These are phyloP conservation scores for Xerocomus cyaneibrunnescens DNA, from an alignment of 1,284 basidiomycete species.

Conservation along the genomic window DNA sequence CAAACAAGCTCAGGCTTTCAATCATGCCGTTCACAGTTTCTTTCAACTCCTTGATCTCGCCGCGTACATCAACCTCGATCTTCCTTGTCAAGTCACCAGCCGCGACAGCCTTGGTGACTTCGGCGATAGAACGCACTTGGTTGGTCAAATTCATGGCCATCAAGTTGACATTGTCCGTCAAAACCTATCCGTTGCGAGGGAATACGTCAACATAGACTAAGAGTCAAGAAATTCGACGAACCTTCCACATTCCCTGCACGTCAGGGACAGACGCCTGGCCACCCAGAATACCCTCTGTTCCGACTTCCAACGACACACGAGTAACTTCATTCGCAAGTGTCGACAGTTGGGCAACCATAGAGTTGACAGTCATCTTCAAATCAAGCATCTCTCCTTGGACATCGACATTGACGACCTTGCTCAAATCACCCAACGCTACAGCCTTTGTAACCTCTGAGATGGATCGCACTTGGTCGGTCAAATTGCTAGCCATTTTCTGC, in stretches of 20 bases:
- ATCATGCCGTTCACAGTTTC: conserved; percentile 94
- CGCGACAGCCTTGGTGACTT: conserved; percentile 88
- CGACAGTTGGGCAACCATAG: conserved; percentile 86
- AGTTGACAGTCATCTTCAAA: conserved; percentile 89
- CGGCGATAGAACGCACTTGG: conserved; percentile 87
- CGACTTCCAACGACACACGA: conserved; percentile 88
- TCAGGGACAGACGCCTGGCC: conserved; percentile 89
- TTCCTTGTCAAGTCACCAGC: conserved; percentile 88
- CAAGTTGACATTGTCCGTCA: conserved; percentile 80
- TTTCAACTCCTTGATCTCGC: conserved; percentile 87
- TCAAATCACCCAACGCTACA: conserved; percentile 90
- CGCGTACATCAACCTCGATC: conserved; percentile 86
- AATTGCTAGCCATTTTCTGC: conserved; percentile 85
- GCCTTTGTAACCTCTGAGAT: conserved; percentile 98
- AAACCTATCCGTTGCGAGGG: conserved; percentile 43
- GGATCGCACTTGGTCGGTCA: conserved; percentile 96
- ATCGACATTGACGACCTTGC: conserved; percentile 90
- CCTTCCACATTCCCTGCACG: conserved; percentile 92
- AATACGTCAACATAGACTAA: conserved; percentile 1
- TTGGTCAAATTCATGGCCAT: conserved; percentile 94
- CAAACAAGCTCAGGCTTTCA: conserved; percentile 82
- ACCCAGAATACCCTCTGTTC: conserved; percentile 94
- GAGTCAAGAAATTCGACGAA: conserved; percentile 27
- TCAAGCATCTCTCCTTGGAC: conserved; percentile 98
- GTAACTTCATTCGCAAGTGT: conserved; percentile 85